phyloP scores from a whole-genome alignment of 2,329 filamentous ascomycete species.

The Trichoderma endophyticum region DNA sequence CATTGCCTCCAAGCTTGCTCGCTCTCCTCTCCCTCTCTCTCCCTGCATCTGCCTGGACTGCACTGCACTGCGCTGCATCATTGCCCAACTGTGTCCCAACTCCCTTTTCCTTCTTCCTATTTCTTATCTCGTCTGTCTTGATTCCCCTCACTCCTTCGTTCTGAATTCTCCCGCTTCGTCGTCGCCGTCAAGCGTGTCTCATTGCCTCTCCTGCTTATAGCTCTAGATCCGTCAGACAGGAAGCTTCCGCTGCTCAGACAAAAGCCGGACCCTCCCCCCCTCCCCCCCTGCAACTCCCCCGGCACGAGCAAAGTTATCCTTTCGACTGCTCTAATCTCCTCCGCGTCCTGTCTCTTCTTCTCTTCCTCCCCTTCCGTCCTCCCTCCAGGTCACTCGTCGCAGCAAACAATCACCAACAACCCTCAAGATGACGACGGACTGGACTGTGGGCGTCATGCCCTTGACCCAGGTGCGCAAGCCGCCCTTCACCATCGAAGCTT shows the following conservation, averaged over 20 bases:
- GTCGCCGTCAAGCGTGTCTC: not conserved
- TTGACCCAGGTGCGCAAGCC: slow-evolving; percentile 62
- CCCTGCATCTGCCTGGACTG: slow-evolving; percentile 9
- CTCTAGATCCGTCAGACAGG: not conserved
- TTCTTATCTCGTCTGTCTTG: not conserved
- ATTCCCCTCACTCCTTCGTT: not conserved
- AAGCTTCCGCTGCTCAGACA: not conserved
- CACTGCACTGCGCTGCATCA: not conserved
- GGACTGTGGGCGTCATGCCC: slow-evolving; percentile 46
- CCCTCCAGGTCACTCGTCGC: not conserved
- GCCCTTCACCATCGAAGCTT: slow-evolving; percentile 71
- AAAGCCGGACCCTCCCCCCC: not conserved
- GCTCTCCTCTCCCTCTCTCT: not conserved
- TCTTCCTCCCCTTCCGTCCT: not conserved
- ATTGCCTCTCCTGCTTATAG: not conserved
- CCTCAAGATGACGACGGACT: slow-evolving; percentile 27
- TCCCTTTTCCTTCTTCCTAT: not conserved
- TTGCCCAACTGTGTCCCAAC: not conserved
- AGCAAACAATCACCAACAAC: not conserved
- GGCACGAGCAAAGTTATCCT: slow-evolving; percentile 5
- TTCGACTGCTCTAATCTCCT: not conserved
- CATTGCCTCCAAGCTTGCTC: not conserved
- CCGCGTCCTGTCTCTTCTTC: not conserved
- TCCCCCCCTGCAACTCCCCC: slow-evolving; percentile 5
- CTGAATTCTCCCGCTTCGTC: not conserved